These are phyloP conservation scores for Stephania yunnanensis DNA, from an alignment of 164 flowering plant species.

Conservation along the genomic window DNA sequence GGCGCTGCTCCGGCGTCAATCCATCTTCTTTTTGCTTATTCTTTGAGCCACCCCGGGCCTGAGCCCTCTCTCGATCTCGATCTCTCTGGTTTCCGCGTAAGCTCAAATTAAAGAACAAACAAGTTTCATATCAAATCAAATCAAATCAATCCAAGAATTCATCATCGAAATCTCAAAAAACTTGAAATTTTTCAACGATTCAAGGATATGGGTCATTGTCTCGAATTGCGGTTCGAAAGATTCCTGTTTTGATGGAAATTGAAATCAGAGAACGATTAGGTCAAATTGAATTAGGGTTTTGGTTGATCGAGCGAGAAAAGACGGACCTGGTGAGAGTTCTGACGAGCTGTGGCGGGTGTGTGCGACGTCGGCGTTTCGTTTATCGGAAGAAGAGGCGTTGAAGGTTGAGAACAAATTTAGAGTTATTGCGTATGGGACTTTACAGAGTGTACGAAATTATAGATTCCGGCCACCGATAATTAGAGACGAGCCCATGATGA, in stretches of 20 bases:
- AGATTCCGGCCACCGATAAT: background rate
- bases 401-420: background rate
- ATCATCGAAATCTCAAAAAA: background rate
- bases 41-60: constrained; percentile 25
- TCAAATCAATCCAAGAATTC: background rate
- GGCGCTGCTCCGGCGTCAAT: constrained; percentile 68
- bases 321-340: background rate
- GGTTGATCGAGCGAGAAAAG: background rate
- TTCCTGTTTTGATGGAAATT: constrained; percentile 7
- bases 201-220: constrained; percentile 25
- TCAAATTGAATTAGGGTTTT: background rate
- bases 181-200: background rate
- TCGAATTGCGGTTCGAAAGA: constrained; percentile 4
- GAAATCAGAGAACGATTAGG: background rate
- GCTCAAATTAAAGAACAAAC: constrained; percentile 21
- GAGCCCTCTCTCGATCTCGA: constrained; percentile 49
- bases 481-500: background rate
- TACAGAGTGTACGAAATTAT: too few relatives aligned
- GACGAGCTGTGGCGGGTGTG: background rate
- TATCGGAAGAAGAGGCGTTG: background rate
- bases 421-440: too few relatives aligned
- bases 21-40: constrained; percentile 43
- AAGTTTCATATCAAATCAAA: background rate
- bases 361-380: background rate
- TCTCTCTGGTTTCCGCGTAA: constrained; percentile 38